Evolutionary conservation across 176 grass and related monocot genomes (phyloP).

Genomic region (Dactylis glomerata): DNA sequence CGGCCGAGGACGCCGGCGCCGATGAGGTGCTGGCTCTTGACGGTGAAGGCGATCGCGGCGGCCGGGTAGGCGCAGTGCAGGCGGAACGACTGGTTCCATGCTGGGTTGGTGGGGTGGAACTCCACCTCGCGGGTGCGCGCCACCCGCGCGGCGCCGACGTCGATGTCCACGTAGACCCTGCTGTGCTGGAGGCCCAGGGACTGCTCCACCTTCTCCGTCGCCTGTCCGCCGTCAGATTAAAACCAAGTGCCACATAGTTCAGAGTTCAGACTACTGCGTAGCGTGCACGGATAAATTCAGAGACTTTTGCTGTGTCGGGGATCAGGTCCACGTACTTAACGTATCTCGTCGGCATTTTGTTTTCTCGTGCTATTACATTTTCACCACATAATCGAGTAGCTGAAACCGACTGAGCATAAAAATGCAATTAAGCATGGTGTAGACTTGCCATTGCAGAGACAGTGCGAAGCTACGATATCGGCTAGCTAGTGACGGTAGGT

Average conservation of each 20-base stretch:
- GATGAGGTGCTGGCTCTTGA: conserved; percentile 62
- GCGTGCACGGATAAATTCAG: background rate
- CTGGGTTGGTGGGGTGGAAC: conserved; percentile 49
- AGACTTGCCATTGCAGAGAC: background rate
- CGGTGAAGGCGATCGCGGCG: conserved; percentile 41
- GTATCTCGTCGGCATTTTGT: background rate
- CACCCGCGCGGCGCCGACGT: conserved; percentile 66
- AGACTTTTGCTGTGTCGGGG: background rate
- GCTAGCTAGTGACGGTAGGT: conserved; percentile 40
- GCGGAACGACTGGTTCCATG: conserved; percentile 87
- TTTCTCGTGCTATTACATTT: background rate
- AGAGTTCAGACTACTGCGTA: background rate
- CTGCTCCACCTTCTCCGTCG: conserved; percentile 49
- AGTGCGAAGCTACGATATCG: background rate
- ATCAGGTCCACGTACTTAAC: background rate
- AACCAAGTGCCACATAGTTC: background rate
- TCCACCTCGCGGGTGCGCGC: conserved; percentile 68
- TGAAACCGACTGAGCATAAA: background rate
- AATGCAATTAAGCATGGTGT: background rate
- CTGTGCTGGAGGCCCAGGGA: conserved; percentile 44
- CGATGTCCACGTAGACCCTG: conserved; percentile 64
- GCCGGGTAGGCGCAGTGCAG: conserved; percentile 67
- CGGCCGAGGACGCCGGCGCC: conserved; percentile 49
- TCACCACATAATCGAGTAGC: background rate
- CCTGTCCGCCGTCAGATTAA: conserved; percentile 20